These are phyloP conservation scores for Trichoderma simmonsii DNA, from an alignment of 2,329 filamentous ascomycete genomes.

Conservation along the genomic window DNA sequence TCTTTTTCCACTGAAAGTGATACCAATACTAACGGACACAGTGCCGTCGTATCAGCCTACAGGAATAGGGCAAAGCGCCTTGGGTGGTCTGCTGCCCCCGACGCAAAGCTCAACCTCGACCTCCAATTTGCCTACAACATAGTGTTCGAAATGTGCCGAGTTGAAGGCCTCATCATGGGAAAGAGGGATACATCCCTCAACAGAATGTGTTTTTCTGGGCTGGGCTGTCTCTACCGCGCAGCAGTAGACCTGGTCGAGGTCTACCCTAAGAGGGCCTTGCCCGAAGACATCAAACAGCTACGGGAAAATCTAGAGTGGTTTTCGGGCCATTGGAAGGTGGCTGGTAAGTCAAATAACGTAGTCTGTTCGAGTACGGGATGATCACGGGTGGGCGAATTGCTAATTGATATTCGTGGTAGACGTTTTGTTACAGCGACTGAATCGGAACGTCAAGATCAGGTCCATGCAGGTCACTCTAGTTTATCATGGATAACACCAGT, in stretches of 20 bases:
- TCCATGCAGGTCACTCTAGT: not conserved
- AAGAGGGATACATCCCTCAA: not conserved
- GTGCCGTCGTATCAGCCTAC: conserved; percentile 5
- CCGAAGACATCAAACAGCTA: not conserved
- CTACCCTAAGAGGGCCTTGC: not conserved
- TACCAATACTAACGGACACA: not conserved
- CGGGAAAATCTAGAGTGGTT: conserved; percentile 5
- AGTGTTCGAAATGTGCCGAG: conserved; percentile 12
- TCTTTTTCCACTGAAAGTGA: not conserved
- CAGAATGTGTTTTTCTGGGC: not conserved
- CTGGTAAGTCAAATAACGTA: not conserved
- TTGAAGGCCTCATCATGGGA: not conserved
- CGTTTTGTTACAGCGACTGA: not conserved
- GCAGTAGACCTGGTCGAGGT: conserved; percentile 6
- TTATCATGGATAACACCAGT: not conserved
- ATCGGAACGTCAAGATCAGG: not conserved
- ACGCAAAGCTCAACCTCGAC: conserved; percentile 1
- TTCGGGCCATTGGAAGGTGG: not conserved
- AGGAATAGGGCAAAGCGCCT: not conserved
- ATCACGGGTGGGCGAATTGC: not conserved
- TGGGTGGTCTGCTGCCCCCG: not conserved
- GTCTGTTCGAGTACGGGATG: not conserved
- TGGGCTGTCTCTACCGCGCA: conserved; percentile 9
- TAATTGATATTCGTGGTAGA: not conserved
- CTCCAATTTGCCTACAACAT: conserved; percentile 11